Evolutionary conservation across 2,329 filamentous ascomycete genomes (phyloP).

Genomic region (Cercospora beticola): DNA sequence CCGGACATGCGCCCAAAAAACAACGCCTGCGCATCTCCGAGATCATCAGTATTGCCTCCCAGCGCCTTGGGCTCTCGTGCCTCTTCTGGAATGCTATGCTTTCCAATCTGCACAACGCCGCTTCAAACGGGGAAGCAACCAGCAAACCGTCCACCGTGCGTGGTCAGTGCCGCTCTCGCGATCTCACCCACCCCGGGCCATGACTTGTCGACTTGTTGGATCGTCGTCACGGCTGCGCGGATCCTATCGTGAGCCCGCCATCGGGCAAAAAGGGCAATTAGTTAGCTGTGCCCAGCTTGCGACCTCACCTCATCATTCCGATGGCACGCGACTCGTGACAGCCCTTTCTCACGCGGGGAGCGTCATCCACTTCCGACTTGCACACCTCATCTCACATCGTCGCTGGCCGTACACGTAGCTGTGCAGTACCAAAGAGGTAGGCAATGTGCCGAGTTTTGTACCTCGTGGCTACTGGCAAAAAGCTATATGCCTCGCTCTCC

Average conservation of each 20-base stretch:
- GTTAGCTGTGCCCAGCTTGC: neutral
- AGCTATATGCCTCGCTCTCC: neutral
- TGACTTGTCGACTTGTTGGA: slow-evolving; percentile 9
- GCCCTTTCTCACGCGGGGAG: neutral
- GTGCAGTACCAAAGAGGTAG: neutral
- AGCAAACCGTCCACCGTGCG: neutral
- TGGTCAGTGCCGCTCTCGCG: neutral
- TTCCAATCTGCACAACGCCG: neutral
- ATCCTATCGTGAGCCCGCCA: slow-evolving; percentile 2
- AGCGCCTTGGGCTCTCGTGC: neutral
- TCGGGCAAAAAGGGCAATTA: neutral
- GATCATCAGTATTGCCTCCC: neutral
- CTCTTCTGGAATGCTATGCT: neutral
- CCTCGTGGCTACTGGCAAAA: neutral
- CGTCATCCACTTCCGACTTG: neutral
- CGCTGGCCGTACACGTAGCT: neutral
- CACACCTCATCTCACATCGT: neutral
- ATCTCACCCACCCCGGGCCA: neutral
- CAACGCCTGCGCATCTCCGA: neutral
- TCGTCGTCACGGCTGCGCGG: neutral
- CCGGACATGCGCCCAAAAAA: neutral
- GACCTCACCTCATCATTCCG: slow-evolving; percentile 7
- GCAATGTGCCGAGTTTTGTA: neutral
- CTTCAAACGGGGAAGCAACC: neutral
- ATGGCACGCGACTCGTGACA: slow-evolving; percentile 1